A percentile compares a stretch with the other conserved stretches of the same genome.
phyloP scores from a whole-genome alignment of 768 basidiomycete genomes.

The Serendipita indica region DNA sequence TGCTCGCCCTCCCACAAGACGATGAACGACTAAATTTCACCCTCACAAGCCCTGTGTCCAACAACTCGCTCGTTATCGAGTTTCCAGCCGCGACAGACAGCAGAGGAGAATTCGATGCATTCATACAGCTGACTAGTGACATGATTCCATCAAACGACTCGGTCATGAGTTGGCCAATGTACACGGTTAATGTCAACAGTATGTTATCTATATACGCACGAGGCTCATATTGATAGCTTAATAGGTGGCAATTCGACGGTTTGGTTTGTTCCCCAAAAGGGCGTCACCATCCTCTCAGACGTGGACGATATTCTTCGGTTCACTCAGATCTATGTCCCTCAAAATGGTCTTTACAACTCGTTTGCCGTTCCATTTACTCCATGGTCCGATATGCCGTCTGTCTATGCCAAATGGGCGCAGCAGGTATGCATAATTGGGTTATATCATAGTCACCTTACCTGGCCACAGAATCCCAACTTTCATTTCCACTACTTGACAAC shows the following conservation, averaged over 20 bases:
- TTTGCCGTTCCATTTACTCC: conserved; percentile 22
- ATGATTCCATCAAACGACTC: not conserved
- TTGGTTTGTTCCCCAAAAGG: conserved; percentile 21
- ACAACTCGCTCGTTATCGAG: not conserved
- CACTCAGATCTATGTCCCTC: conserved; percentile 24
- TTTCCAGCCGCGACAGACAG: not conserved
- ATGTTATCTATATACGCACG: not conserved
- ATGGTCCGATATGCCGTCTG: conserved; percentile 21
- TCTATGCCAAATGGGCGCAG: conserved; percentile 20
- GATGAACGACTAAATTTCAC: not conserved
- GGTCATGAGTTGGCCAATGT: not conserved
- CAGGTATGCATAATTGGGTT: not conserved
- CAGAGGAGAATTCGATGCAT: conserved; percentile 4
- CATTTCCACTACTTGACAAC: conserved; percentile 27
- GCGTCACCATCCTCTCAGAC: conserved; percentile 24
- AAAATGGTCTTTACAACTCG: conserved; percentile 22
- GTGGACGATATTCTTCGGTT: conserved; percentile 26
- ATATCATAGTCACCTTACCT: not conserved
- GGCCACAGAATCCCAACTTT: conserved; percentile 14
- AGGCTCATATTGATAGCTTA: not conserved
- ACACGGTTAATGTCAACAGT: not conserved
- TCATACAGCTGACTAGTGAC: not conserved
- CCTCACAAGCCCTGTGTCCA: not conserved
- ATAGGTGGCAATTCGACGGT: conserved; percentile 19
- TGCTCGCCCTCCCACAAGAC: not conserved